A percentile compares a stretch with the other conserved stretches of the same genome.
These are phyloP conservation scores for Ganoderma sinense DNA, from an alignment of 1,284 basidiomycete species.

Conservation along the genomic window DNA sequence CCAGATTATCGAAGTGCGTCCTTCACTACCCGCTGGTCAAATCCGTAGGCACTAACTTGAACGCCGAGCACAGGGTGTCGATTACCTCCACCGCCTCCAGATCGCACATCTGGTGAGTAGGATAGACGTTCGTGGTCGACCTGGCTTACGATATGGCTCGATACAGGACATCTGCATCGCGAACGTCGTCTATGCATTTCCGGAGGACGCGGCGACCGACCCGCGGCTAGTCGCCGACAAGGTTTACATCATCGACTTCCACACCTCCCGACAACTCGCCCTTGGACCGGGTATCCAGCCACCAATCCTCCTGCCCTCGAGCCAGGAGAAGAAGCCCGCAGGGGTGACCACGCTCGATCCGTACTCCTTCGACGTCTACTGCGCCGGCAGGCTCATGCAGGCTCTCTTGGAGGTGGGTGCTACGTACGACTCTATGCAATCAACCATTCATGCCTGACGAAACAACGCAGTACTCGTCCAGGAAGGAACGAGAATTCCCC, in stretches of 20 bases:
- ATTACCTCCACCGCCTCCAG: not conserved
- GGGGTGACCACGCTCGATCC: not conserved
- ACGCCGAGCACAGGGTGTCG: not conserved
- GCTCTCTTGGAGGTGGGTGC: not conserved
- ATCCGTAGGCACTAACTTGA: not conserved
- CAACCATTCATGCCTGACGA: not conserved
- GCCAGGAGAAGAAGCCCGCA: not conserved
- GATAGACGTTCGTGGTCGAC: not conserved
- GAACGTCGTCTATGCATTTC: not conserved
- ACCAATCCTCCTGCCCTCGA: not conserved
- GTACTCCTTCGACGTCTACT: not conserved
- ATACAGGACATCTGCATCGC: not conserved
- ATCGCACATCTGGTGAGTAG: not conserved
- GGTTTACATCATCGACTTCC: not conserved
- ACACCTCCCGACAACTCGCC: not conserved
- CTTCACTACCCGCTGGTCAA: not conserved
- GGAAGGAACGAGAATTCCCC: not conserved
- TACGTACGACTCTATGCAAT: not conserved
- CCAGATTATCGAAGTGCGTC: not conserved
- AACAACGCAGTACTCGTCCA: not conserved
- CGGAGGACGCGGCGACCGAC: not conserved
- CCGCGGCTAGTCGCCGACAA: not conserved
- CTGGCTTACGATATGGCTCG: not conserved
- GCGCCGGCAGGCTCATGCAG: not conserved
- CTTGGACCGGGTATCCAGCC: not conserved